Conservation (phyloP, 371 early-diverging fungal genomes). For the Mortierella sp. region DNA sequence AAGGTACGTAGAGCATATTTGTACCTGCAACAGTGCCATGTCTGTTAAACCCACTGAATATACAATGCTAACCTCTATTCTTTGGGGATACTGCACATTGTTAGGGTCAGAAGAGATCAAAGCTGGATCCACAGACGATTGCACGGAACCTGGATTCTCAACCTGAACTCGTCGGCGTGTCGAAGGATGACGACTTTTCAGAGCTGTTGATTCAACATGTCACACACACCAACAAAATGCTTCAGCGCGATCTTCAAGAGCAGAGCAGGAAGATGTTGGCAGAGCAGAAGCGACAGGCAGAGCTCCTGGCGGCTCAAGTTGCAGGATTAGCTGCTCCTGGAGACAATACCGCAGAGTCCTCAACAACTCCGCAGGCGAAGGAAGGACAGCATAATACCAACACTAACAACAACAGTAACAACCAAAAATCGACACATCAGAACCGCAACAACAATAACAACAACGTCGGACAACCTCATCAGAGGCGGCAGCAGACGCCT, state of each 20-base stretch:
- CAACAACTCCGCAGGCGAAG: neutral
- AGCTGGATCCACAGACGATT: slow-evolving; percentile 4
- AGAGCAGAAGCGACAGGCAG: slow-evolving; percentile 33
- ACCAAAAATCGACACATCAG: neutral
- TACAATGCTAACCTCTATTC: neutral
- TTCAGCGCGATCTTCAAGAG: slow-evolving; percentile 39
- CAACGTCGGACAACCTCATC: neutral
- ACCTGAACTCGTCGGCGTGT: slow-evolving; percentile 43
- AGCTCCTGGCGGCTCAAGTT: slow-evolving; percentile 13
- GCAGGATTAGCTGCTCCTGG: slow-evolving; percentile 1
- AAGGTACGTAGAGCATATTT: neutral
- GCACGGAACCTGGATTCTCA: slow-evolving; percentile 31
- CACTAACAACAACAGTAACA: neutral
- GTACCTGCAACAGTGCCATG: neutral
- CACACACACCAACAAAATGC: slow-evolving; percentile 35
- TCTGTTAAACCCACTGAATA: no score
- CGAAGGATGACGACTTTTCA: slow-evolving; percentile 42
- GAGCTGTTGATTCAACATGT: slow-evolving; percentile 41
- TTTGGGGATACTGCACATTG: neutral
- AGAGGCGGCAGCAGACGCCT: slow-evolving; percentile 2
- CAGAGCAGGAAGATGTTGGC: slow-evolving; percentile 29
- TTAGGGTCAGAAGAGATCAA: neutral
- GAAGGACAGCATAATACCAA: neutral
- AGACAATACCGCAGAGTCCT: neutral
- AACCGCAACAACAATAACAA: neutral